Evolutionary conservation across 352 stramenopile species (phyloP), one percentile per base, ranked within the genome.

Genomic region (Globisporangium solare): DNA sequence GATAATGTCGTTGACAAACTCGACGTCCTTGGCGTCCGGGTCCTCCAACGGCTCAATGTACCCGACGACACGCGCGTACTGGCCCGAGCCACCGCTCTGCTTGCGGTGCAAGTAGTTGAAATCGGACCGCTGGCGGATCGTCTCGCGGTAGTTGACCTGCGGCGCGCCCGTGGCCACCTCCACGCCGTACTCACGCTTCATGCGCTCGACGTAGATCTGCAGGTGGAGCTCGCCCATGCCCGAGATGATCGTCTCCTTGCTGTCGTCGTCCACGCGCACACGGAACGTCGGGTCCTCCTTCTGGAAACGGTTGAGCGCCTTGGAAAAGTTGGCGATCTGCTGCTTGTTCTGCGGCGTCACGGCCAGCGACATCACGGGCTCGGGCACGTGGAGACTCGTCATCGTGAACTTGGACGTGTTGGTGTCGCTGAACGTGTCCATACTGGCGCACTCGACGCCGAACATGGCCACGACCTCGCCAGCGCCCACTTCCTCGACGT

Each of bases 91-190:
- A 69, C 97, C 97, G 41, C 94, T 98, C 80, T 99, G 97, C 70
- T 99, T 99, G 73, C 98, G 99, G 85, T 99, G 97, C 49, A 99
- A 65, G 77, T 98, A 99, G 79, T 99, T 98, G 75, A 99, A 99
- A 53, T 97, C 83, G 54, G 86, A 83, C 40, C 89, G 89, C 47
- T 77, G 61, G 32, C 77, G 88, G 67, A 99, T 98, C 14, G 97
- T 99, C 76, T 99, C 97, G 60, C 97, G 97, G 82, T 99, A 99
- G 70, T 98, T 99, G 24, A 99, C 97, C 72, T 98, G 95, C 7
- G 97, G 97, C 45, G 97, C 87, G 35, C 95, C 80, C 1, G 78
- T 91, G 24, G 76, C 69, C 22, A 95, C 86, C 22, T 99, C 96
- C 17, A 98, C 93, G 60, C 73, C 83, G 84, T 99, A 99, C 79